Base-by-base conservation (phyloP, 2,329 filamentous ascomycete species). In the Aspergillus puulaauensis region DNA sequence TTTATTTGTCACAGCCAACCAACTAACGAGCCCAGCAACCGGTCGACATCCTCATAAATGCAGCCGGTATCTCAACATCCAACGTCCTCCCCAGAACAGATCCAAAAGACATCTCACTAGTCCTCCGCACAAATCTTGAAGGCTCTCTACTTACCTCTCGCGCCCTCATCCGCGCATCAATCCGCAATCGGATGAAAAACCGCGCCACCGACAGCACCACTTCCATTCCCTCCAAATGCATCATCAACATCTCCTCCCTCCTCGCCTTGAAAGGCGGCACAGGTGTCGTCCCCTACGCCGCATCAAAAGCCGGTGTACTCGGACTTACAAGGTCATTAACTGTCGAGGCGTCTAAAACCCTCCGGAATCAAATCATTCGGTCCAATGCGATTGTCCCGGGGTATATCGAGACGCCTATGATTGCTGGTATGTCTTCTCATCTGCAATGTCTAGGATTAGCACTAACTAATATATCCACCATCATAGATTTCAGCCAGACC, bases 351-450 rank as follows among this genome's bases (percentile, higher is more conserved):
- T 69, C 70, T 7, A 62, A 57, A 23, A 68, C 71, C 2, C 65
- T 92, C 86, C 91, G 75, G 74, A 87, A 65, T 83, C 83, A 52
- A 75, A 79, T 59, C 78, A 82, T 96, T 57, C 82, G 92, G 31
- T 88, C 90, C 47, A 96, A 96, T 75, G 88, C 88, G 27, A 85
- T 96, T 62, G 78, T 93, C 43, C 91, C 91, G 1, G 91, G 91
- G 6, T 96, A 93, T 78, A 87, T 96, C 64, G 80, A 89, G 56
- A 93, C 90, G 46, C 83, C 86, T 48, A 96, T 96, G 90, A 91
- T 89, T 64, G 75, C 83, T 70, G 79, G 90, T 93, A 75, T 75
- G 39, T 45, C 24, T 46, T 27, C 5, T 19, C 9, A 4, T 31
- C 23, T 44, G 17, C 9, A 15, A 6, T 23, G 27, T 7, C 12